phyloP scores from a whole-genome alignment of 2,329 filamentous ascomycete genomes.

The Chaetomium globosum region DNA sequence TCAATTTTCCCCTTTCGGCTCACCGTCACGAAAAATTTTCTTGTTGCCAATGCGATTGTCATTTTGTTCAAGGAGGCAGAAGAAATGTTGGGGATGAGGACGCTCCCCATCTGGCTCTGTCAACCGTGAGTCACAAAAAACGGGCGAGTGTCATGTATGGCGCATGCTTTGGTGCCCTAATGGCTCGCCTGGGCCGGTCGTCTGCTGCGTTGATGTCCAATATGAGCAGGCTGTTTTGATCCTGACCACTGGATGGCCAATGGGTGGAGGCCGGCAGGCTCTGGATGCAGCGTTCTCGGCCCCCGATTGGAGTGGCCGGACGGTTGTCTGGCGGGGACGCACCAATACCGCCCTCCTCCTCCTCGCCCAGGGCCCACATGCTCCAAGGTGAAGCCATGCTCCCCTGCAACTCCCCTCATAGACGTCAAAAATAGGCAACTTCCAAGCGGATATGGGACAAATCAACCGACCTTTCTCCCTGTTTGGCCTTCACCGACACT shows the following conservation, averaged over 20 bases:
- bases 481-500: constrained; percentile 35
- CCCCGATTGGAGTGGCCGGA: constrained; percentile 34
- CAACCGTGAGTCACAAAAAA: constrained; percentile 35
- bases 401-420: constrained; percentile 15
- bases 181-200: constrained; percentile 27
- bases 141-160: constrained; percentile 24
- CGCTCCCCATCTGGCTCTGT: constrained; percentile 1
- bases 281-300: constrained; percentile 32
- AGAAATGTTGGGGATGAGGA: constrained; percentile 22
- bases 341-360: constrained; percentile 27
- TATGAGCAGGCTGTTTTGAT: constrained; percentile 32
- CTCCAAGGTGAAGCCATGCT: constrained; percentile 27
- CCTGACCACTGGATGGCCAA: constrained; percentile 30
- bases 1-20: constrained; percentile 34
- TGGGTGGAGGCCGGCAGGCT: constrained; percentile 23
- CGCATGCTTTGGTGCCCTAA: constrained; percentile 37
- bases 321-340: constrained; percentile 18
- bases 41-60: constrained; percentile 25
- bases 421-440: constrained; percentile 22
- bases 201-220: constrained; percentile 42
- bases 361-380: constrained; percentile 20
- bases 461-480: constrained; percentile 29
- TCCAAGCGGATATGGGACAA: constrained; percentile 24
- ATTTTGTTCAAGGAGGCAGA: constrained; percentile 17
- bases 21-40: constrained; percentile 37